phyloP scores from a whole-genome alignment of 805 yeast genomes.

The Monosporozyma aquatica region DNA sequence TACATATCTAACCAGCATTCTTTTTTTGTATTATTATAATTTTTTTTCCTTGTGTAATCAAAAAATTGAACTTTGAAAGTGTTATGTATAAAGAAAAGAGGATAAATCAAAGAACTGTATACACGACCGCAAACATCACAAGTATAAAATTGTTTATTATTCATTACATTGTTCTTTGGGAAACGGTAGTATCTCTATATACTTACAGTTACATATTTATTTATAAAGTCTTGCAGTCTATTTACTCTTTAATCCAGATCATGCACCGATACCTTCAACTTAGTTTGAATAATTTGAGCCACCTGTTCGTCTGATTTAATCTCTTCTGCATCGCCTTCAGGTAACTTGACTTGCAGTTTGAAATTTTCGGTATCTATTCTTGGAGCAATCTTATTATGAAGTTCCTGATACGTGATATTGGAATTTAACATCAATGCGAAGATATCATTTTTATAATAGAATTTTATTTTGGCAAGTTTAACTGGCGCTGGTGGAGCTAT shows the following conservation, averaged over 20 bases:
- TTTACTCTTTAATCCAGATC: conserved; percentile 18
- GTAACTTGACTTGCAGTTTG: conserved; percentile 29
- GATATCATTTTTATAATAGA: conserved; percentile 72
- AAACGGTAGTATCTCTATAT: too few species aligned
- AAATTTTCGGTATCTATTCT: conserved; percentile 37
- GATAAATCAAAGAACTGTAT: too few species aligned
- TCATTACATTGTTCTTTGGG: not conserved
- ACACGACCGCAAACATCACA: too few species aligned
- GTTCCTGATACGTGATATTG: conserved; percentile 39
- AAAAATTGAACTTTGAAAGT: too few species aligned
- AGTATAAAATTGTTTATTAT: too few species aligned
- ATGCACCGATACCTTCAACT: conserved; percentile 32
- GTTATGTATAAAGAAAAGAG: too few species aligned
- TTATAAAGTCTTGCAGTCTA: not conserved
- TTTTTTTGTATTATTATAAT: too few species aligned
- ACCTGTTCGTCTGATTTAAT: conserved; percentile 30
- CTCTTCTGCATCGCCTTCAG: conserved; percentile 29
- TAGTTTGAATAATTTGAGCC: conserved; percentile 27
- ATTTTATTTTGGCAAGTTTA: conserved; percentile 48
- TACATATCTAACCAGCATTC: too few species aligned
- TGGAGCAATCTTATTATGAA: conserved; percentile 43
- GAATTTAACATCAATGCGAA: conserved; percentile 57
- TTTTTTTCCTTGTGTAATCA: too few species aligned
- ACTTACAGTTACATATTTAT: too few species aligned
- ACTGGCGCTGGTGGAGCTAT: conserved; percentile 21